Percentiles rank a stretch among this genome's conserved stretches.
phyloP scores from a whole-genome alignment of 257 asterid genomes.

The Misopates orontium region DNA sequence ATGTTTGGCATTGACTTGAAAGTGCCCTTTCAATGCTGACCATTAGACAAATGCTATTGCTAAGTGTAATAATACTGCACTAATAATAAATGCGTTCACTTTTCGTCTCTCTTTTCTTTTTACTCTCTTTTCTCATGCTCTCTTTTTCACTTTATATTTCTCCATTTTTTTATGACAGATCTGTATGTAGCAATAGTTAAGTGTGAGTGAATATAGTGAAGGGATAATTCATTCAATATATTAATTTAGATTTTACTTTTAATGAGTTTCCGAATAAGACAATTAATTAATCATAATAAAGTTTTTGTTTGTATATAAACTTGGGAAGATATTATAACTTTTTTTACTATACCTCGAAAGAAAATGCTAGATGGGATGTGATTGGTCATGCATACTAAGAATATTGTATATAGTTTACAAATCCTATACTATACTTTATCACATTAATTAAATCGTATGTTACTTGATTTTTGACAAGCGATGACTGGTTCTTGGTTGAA shows the following conservation, averaged over 20 bases:
- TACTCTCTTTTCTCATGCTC: constrained; percentile 4
- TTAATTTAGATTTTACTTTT: too few species aligned
- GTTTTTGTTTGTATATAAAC: too few species aligned
- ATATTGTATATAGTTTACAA: too few species aligned
- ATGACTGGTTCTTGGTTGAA: constrained; percentile 1
- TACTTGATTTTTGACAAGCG: not conserved
- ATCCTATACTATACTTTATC: not conserved
- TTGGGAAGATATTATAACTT: too few species aligned
- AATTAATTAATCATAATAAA: too few species aligned
- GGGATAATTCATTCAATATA: not conserved
- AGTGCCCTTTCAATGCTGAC: constrained; percentile 40
- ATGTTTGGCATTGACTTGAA: constrained; percentile 52
- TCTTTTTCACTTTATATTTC: not conserved
- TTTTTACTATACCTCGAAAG: not conserved
- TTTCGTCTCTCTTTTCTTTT: not conserved
- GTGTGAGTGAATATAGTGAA: not conserved
- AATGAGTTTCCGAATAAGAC: too few species aligned
- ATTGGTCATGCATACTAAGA: not conserved
- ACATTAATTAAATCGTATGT: not conserved
- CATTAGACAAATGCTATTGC: constrained; percentile 22
- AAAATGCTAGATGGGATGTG: not conserved
- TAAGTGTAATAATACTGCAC: constrained; percentile 8
- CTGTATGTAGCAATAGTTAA: too few species aligned
- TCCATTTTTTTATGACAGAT: not conserved
- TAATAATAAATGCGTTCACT: constrained; percentile 26